Percentiles rank a stretch among this genome's conserved stretches.
Evolutionary conservation across 176 grass and related monocot species (phyloP).

Genomic region (Melocanna baccifera): DNA sequence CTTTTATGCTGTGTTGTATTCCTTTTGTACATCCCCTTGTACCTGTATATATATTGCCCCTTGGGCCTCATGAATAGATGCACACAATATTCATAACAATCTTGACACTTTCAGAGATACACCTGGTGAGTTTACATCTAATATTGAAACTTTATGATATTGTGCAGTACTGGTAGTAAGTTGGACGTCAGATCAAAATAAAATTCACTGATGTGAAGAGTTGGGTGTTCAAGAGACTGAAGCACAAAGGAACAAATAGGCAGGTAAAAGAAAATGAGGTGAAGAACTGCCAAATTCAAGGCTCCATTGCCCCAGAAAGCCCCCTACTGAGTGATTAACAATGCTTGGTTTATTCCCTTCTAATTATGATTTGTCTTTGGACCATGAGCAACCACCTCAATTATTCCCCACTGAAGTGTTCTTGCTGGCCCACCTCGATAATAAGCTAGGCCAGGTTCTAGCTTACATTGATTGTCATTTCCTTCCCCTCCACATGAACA

Average conservation of each 20-base stretch:
- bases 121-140: not conserved
- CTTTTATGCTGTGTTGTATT: too few species aligned
- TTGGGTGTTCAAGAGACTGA: not conserved
- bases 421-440: not conserved
- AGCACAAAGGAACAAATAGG: not conserved
- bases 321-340: not conserved
- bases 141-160: not conserved
- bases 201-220: not conserved
- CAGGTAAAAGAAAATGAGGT: not conserved
- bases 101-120: not conserved
- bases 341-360: constrained; percentile 29
- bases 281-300: not conserved
- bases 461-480: constrained; percentile 12
- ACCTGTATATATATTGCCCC: too few species aligned
- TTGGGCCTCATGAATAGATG: too few species aligned
- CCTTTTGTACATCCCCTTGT: too few species aligned
- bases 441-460: constrained; percentile 25
- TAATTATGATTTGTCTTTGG: constrained; percentile 31
- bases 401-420: constrained; percentile 14
- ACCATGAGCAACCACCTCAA: constrained; percentile 44
- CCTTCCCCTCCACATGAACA: constrained; percentile 27
- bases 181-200: not conserved
- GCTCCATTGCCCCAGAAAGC: not conserved
- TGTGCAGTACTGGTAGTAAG: not conserved
- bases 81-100: too few species aligned